Base-by-base conservation (phyloP, 78 protist genomes). In the Isochrysis galbana region DNA sequence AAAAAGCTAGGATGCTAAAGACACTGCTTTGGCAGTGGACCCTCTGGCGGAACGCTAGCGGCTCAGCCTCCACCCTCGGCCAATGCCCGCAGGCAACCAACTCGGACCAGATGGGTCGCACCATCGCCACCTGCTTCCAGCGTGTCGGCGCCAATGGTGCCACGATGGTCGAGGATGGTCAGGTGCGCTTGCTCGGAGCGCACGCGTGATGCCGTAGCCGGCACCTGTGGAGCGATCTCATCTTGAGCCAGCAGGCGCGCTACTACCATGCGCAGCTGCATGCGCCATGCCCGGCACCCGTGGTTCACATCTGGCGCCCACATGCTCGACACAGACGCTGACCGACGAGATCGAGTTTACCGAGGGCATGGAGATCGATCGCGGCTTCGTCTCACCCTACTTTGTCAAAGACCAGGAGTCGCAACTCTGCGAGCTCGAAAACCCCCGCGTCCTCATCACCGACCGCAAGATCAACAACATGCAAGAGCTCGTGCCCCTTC, bases 301-400 rank as follows among this genome's bases (percentile, higher is more conserved):
- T n/a, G n/a, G n/a, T n/a, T n/a, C n/a, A n/a, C n/a, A 19, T 54
- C 67, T 22, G n/a, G 11, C 67, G 67, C 67, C 67, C 67, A 22
- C 67, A 11, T 54, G 11, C 78, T 22, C 78, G 19, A 32, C 10
- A 23, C 36, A 87, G 91, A 41, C 42, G 41, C 44, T 54, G 26
- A 21, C 5, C 54, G 83, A 67, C 78, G 91, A 54, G 55, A 44
- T 89, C 39, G 91, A 89, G n/a, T 47, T 89, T 44, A 54, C 48
- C 41, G 91, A 89, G 83, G 91, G 91, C 41, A 89, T 89, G 91
- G 87, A 89, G 83, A 72, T 89, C 55, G 91, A 89, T 26, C 80
- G 91, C 5, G 91, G 91, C 39, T 89, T 19, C 77, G 4, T 51
- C n/a, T 89, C 91, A 54, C 70, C 87, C 23, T 54, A 89, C 25